A percentile compares a stretch with the other conserved stretches of the same genome.
phyloP scores from a whole-genome alignment of 2,329 filamentous ascomycete genomes.

The Apiospora rasikravindrae region DNA sequence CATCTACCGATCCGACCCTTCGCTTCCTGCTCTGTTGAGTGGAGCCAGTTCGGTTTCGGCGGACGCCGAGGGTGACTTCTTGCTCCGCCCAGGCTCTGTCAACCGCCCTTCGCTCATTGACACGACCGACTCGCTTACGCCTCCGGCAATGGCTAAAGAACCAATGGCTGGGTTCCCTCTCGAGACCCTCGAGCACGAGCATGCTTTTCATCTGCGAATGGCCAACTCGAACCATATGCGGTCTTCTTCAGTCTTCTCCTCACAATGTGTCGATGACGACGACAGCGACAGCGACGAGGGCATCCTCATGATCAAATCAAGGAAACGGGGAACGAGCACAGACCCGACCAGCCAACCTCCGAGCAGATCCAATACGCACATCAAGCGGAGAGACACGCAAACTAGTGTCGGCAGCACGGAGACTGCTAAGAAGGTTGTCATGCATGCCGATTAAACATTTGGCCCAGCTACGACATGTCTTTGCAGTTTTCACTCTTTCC shows the following conservation, averaged over 20 bases:
- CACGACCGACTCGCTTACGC: constrained; percentile 60
- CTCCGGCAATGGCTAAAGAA: constrained; percentile 56
- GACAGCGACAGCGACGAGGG: constrained; percentile 61
- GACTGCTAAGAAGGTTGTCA: constrained; percentile 63
- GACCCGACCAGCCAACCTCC: constrained; percentile 38
- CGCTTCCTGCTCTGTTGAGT: constrained; percentile 66
- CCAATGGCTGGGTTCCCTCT: constrained; percentile 52
- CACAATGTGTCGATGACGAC: constrained; percentile 43
- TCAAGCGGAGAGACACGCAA: constrained; percentile 62
- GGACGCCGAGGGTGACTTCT: constrained; percentile 65
- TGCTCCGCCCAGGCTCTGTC: constrained; percentile 54
- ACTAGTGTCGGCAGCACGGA: constrained; percentile 66
- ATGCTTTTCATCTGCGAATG: constrained; percentile 22
- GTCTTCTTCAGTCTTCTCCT: constrained; percentile 29
- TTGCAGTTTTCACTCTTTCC: not conserved
- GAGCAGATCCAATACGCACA: constrained; percentile 39
- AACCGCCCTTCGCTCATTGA: constrained; percentile 52
- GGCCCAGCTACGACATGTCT: not conserved
- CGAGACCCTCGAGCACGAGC: constrained; percentile 43
- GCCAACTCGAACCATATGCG: constrained; percentile 23
- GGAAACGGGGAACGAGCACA: constrained; percentile 46
- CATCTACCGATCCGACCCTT: constrained; percentile 68
- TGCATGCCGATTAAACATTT: not conserved
- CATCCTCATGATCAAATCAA: constrained; percentile 58
- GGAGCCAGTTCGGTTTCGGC: constrained; percentile 69